Evolutionary conservation across 331 rosid species (phyloP).

Genomic region (Arachis monticola): DNA sequence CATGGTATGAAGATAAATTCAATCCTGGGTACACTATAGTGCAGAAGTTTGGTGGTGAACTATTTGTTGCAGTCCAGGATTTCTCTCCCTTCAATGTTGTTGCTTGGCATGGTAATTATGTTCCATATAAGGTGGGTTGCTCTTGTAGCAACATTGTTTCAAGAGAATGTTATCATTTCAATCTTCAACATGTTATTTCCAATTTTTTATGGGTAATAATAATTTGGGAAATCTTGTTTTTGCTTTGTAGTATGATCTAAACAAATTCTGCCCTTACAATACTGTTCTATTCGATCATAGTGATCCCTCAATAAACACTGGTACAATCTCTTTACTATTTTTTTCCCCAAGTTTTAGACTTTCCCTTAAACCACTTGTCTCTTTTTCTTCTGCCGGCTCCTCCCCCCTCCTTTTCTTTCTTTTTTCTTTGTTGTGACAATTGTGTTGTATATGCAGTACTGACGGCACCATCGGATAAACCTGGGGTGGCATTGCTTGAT

Average conservation of each 20-base stretch:
- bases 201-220: slow-evolving; percentile 27
- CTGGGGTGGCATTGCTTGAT: slow-evolving; percentile 95
- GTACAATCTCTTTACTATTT: slow-evolving; percentile 39
- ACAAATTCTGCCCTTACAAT: slow-evolving; percentile 92
- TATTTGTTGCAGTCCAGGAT: slow-evolving; percentile 87
- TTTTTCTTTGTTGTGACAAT: slow-evolving; percentile 21
- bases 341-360: neutral
- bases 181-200: slow-evolving; percentile 9
- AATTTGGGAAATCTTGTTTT: slow-evolving; percentile 31
- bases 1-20: slow-evolving; percentile 51
- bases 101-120: slow-evolving; percentile 97
- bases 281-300: slow-evolving; percentile 87
- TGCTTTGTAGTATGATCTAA: slow-evolving; percentile 79
- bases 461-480: slow-evolving; percentile 95
- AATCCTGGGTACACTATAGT: slow-evolving; percentile 75
- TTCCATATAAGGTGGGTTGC: slow-evolving; percentile 82
- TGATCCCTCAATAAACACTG: slow-evolving; percentile 95
- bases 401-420: neutral
- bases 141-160: slow-evolving; percentile 11
- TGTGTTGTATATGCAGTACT: slow-evolving; percentile 59
- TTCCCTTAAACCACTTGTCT: no score
- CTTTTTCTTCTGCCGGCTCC: no score
- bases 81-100: slow-evolving; percentile 97
- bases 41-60: slow-evolving; percentile 95
- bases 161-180: slow-evolving; percentile 8